Base-by-base conservation (phyloP, 164 flowering plant species). In the Pachysandra terminalis region DNA sequence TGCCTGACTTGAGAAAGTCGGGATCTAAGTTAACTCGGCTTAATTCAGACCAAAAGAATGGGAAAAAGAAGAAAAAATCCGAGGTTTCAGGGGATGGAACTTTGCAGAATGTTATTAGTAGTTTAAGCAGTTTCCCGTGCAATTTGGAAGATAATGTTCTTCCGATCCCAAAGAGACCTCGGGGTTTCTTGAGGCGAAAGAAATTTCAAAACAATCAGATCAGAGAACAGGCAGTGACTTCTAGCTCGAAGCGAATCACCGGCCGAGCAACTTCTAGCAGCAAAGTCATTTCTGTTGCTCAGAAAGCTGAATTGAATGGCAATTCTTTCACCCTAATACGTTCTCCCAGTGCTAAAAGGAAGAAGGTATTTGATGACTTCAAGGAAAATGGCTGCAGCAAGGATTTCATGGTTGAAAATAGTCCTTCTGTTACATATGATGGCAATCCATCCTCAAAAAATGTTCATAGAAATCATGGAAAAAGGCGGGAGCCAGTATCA, bases 181-280 rank as follows among this genome's bases (percentile, higher is more conserved):
- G 98, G 14, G 92, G 82, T 35, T 73, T 79, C 56, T 82, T 77
- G 41, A 79, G 97, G 72, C 67, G 88, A 57, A 91, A 80, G 73
- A 86, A 81, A 69, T 41, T 65, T 59, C 83, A 77, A 54, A 74
- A 37, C 59, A 59, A 73, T 78, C 62, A 63, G 15, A 40, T 54
- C 24, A 54, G 53, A 22, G 77, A 80, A 73, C 63, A 64, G 22
- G 72, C 15, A 9, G 76, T 53, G 19, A 28, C 54, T 26, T 61
- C 74, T 52, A 22, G 27, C 27, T 56, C 59, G 0, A 45, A 45
- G 51, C 51, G 51, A 45, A 45, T 15, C 51, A 1, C 51, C 15
- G 17, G 51, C 1, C 51, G 16, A 13, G 13, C 28, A 25, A 23
- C 9, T 15, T 56, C 73, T 15, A 22, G 65, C 58, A 48, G 66